Evolutionary conservation across 106 monocot genomes (phyloP).

Genomic region (Ottelia alismoides): DNA sequence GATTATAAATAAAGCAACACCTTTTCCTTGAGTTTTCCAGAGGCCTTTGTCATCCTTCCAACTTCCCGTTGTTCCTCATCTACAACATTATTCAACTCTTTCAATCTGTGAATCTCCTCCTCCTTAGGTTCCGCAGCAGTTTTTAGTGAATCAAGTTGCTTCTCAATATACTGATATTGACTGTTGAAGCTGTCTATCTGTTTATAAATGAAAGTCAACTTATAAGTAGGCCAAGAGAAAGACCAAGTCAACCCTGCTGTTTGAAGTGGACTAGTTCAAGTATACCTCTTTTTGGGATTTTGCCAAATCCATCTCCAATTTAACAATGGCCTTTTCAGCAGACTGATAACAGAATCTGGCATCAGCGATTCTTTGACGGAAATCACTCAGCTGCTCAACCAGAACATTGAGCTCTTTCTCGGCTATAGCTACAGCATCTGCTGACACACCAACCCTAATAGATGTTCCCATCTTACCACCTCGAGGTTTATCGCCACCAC

Average conservation of each 20-base stretch:
- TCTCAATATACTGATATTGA: conserved; percentile 55
- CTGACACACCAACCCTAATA: conserved; percentile 67
- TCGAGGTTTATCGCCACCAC: conserved; percentile 79
- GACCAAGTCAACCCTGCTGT: too few relatives aligned
- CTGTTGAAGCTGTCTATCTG: conserved; percentile 67
- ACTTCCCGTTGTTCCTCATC: conserved; percentile 52
- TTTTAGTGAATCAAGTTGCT: conserved; percentile 53
- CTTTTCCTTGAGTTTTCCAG: conserved; percentile 58
- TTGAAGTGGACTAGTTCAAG: too few relatives aligned
- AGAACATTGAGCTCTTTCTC: conserved; percentile 66
- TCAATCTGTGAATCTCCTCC: conserved; percentile 53
- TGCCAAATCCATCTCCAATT: conserved; percentile 69
- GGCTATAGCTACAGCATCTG: conserved; percentile 53
- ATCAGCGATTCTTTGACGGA: conserved; percentile 49
- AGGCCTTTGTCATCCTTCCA: conserved; percentile 45
- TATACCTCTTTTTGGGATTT: conserved; percentile 90
- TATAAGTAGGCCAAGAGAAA: not conserved
- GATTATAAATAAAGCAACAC: conserved; percentile 12
- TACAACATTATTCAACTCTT: conserved; percentile 53
- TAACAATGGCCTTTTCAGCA: conserved; percentile 38
- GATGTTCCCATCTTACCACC: conserved; percentile 98
- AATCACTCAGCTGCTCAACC: conserved; percentile 40
- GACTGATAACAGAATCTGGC: conserved; percentile 38
- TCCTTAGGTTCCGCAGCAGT: conserved; percentile 55
- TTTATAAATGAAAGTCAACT: conserved; percentile 7